Evolutionary conservation across 495 filamentous ascomycete species (phyloP).

Genomic region (Penicillium cinerascens): DNA sequence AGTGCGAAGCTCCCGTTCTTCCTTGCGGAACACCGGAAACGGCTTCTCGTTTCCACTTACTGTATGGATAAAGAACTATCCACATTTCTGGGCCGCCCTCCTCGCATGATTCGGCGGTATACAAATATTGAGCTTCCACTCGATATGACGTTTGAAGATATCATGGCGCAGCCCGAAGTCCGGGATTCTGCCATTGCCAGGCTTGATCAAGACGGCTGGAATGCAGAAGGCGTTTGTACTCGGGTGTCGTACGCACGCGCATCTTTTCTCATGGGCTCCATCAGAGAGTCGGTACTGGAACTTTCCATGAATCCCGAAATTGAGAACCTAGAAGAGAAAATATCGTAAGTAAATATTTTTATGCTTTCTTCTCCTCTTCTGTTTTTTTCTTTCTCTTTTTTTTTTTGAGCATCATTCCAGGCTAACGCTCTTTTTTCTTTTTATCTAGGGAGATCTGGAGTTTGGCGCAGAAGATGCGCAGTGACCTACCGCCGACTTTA

Average conservation of each 20-base stretch:
- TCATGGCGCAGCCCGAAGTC: neutral
- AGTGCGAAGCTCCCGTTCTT: constrained; percentile 32
- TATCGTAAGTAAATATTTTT: no score
- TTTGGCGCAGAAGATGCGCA: no score
- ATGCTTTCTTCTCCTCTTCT: no score
- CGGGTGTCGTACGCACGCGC: neutral
- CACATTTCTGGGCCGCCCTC: constrained; percentile 46
- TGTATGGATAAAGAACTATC: constrained; percentile 38
- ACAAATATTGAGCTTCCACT: constrained; percentile 42
- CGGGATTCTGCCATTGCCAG: neutral
- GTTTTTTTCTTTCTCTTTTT: no score
- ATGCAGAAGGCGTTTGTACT: neutral
- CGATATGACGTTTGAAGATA: neutral
- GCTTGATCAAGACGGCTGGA: constrained; percentile 8
- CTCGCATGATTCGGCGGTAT: constrained; percentile 41
- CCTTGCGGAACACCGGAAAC: constrained; percentile 37
- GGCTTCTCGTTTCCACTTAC: constrained; percentile 41
- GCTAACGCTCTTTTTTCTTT: no score
- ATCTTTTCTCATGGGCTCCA: constrained; percentile 1
- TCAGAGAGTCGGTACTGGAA: constrained; percentile 7
- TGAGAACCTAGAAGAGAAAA: neutral
- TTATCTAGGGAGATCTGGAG: no score
- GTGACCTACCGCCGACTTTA: no score
- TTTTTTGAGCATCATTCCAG: no score
- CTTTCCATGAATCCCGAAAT: constrained; percentile 6